Conservation (phyloP, 2,329 filamentous ascomycete genomes). For the Xylariaceae sp. region DNA sequence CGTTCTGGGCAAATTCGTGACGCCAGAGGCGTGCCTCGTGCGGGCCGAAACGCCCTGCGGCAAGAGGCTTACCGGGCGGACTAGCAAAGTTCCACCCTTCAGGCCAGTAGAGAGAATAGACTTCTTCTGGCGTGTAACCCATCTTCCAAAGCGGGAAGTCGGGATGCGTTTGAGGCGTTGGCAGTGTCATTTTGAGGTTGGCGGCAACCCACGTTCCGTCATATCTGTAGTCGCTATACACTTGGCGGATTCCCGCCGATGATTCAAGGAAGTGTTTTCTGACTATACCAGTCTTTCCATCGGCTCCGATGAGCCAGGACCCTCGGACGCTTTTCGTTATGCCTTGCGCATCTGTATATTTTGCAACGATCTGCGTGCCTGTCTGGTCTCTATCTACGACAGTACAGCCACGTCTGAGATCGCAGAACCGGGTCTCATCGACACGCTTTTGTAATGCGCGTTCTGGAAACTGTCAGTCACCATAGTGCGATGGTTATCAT, state of each 20-base stretch:
- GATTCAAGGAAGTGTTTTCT: slow-evolving; percentile 45
- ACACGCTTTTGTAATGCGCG: slow-evolving; percentile 16
- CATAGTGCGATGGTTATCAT: not conserved
- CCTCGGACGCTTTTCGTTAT: slow-evolving; percentile 8
- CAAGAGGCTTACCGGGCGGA: slow-evolving; percentile 40
- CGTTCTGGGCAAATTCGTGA: slow-evolving; percentile 36
- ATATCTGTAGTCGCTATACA: slow-evolving; percentile 33
- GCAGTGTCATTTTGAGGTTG: slow-evolving; percentile 43
- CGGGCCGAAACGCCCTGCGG: slow-evolving; percentile 44
- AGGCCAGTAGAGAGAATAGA: slow-evolving; percentile 49
- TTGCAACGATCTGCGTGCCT: slow-evolving; percentile 5
- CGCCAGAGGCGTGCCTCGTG: slow-evolving; percentile 41
- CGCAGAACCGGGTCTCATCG: slow-evolving; percentile 16
- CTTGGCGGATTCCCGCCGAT: slow-evolving; percentile 37
- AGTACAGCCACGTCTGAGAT: slow-evolving; percentile 20
- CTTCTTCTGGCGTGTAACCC: slow-evolving; percentile 43
- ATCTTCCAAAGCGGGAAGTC: slow-evolving; percentile 46
- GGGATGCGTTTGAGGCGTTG: slow-evolving; percentile 45
- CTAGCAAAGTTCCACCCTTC: slow-evolving; percentile 43
- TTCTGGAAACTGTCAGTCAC: slow-evolving; percentile 13
- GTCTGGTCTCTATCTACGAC: slow-evolving; percentile 17
- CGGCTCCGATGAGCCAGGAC: slow-evolving; percentile 40
- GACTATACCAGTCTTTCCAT: slow-evolving; percentile 46
- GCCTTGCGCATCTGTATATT: slow-evolving; percentile 17
- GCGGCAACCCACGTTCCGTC: slow-evolving; percentile 46